These are phyloP conservation scores for Penicillium sp. DNA, from an alignment of 2,329 filamentous ascomycete species.

Conservation along the genomic window DNA sequence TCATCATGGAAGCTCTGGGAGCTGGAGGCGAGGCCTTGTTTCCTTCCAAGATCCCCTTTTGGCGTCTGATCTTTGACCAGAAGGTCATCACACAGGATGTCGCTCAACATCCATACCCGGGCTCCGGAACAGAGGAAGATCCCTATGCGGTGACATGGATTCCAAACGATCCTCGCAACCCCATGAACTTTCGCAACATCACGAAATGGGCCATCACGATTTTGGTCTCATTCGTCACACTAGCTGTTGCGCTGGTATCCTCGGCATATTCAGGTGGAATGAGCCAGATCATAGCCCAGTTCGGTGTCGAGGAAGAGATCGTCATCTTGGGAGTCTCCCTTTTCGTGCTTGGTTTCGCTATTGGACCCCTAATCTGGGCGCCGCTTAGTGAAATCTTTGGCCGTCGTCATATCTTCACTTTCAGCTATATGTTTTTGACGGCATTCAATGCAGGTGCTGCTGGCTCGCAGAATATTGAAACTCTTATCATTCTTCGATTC, in stretches of 20 bases:
- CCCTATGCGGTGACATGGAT: conserved; percentile 42
- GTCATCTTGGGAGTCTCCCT: conserved; percentile 42
- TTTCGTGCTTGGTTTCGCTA: conserved; percentile 46
- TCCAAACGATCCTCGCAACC: conserved; percentile 40
- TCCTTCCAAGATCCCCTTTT: conserved; percentile 29
- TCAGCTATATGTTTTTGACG: conserved; percentile 43
- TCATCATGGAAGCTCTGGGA: conserved; percentile 2
- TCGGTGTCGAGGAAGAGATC: conserved; percentile 33
- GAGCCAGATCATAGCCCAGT: conserved; percentile 30
- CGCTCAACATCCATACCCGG: conserved; percentile 28
- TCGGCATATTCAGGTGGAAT: conserved; percentile 41
- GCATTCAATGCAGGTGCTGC: conserved; percentile 61
- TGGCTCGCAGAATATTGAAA: conserved; percentile 56
- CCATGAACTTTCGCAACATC: conserved; percentile 33
- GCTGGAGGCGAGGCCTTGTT: conserved; percentile 11
- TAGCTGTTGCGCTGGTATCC: conserved; percentile 41
- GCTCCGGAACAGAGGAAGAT: conserved; percentile 39
- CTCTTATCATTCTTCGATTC: conserved; percentile 63
- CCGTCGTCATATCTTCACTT: conserved; percentile 31
- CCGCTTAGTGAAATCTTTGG: conserved; percentile 35
- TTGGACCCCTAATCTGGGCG: conserved; percentile 45
- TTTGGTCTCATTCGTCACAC: conserved; percentile 36
- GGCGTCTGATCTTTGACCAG: conserved; percentile 31
- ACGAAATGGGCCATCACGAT: conserved; percentile 41
- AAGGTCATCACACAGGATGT: conserved; percentile 32